phyloP scores from a whole-genome alignment of 2,329 filamentous ascomycete species.

The Cordyceps pruinosa region DNA sequence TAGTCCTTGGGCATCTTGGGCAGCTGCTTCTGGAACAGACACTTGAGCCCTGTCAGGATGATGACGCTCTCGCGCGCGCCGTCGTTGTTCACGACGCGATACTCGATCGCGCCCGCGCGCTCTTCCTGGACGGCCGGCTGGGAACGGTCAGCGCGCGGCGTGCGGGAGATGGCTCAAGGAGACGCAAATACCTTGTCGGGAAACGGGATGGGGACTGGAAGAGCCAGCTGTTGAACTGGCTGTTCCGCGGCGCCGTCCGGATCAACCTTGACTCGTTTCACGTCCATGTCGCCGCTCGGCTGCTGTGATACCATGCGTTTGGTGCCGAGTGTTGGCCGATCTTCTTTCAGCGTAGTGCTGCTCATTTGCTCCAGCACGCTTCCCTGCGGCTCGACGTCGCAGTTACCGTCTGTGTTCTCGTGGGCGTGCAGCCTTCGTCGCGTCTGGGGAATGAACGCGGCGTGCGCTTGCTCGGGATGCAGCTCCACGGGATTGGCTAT shows the following conservation, averaged over 20 bases:
- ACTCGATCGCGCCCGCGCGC: slow-evolving; percentile 88
- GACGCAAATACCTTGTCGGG: neutral
- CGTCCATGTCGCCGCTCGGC: neutral
- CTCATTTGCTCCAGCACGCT: neutral
- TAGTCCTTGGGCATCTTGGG: slow-evolving; percentile 99
- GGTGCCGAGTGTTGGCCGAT: neutral
- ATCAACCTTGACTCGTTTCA: neutral
- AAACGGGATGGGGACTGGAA: neutral
- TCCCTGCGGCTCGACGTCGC: neutral
- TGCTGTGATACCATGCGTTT: neutral
- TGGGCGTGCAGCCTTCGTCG: neutral
- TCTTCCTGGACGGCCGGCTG: slow-evolving; percentile 88
- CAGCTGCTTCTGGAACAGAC: slow-evolving; percentile 95
- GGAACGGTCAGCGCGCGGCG: neutral
- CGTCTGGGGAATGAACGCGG: neutral
- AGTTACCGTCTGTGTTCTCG: neutral
- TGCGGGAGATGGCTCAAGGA: neutral
- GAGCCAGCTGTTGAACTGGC: neutral
- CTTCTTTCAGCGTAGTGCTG: neutral
- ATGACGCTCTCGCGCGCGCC: slow-evolving; percentile 80
- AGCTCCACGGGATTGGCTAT: neutral
- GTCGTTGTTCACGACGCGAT: slow-evolving; percentile 96
- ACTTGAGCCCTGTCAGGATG: slow-evolving; percentile 90
- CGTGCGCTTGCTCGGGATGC: neutral
- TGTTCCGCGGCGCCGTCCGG: neutral